Evolutionary conservation across 129 eudicot species (phyloP).

Genomic region (Flaveria trinervia): DNA sequence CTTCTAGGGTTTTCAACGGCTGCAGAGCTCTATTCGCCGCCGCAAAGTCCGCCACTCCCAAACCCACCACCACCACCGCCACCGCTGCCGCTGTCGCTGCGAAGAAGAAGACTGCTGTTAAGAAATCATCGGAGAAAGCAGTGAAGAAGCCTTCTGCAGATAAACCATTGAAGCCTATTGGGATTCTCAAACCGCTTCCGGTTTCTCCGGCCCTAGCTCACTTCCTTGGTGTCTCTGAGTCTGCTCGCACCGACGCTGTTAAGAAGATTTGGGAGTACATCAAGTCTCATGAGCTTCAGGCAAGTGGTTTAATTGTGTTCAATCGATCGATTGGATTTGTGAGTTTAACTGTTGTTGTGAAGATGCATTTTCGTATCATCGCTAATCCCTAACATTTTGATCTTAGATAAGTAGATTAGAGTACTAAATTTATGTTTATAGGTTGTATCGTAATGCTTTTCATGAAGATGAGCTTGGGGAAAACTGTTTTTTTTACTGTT

Average conservation of each 20-base stretch:
- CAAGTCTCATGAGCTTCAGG: constrained; percentile 43
- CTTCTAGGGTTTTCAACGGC: constrained; percentile 40
- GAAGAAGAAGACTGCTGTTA: constrained; percentile 23
- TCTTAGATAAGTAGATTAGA: background rate
- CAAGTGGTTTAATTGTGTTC: background rate
- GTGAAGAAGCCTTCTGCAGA: constrained; percentile 7
- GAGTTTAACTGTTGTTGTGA: background rate
- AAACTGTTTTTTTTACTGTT: too few relatives aligned
- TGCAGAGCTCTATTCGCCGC: constrained; percentile 36
- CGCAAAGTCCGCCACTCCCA: constrained; percentile 37
- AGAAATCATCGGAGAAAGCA: constrained; percentile 27
- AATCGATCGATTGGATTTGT: background rate
- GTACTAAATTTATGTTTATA: background rate
- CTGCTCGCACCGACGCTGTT: constrained; percentile 39
- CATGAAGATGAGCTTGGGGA: background rate
- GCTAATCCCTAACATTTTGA: background rate
- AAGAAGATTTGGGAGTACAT: constrained; percentile 45
- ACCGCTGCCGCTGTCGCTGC: constrained; percentile 14
- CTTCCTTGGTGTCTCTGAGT: constrained; percentile 41
- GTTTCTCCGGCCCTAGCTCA: constrained; percentile 40
- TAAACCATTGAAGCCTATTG: constrained; percentile 4
- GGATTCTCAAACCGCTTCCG: constrained; percentile 36
- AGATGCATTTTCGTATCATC: background rate
- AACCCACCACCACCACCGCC: background rate
- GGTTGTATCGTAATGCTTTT: background rate